These are phyloP conservation scores for Talaromyces verruculosus DNA, from an alignment of 2,329 filamentous ascomycete genomes.

Conservation along the genomic window DNA sequence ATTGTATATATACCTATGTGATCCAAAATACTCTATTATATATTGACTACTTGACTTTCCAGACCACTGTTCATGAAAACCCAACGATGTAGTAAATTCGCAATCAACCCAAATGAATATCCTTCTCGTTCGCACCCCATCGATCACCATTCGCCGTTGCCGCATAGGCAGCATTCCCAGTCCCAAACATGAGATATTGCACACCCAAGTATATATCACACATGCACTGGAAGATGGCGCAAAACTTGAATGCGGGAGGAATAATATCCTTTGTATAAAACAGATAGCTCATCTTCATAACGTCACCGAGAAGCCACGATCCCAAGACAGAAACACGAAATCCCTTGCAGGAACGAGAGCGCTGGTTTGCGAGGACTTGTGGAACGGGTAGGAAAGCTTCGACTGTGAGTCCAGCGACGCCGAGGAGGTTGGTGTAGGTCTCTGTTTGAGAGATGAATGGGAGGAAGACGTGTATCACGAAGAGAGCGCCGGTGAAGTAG, in stretches of 20 bases:
- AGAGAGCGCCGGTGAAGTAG: constrained; percentile 52
- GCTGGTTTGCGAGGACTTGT: constrained; percentile 50
- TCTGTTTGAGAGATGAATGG: constrained; percentile 46
- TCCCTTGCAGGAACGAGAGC: constrained; percentile 49
- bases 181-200: constrained; percentile 51
- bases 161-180: constrained; percentile 29
- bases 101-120: constrained; percentile 40
- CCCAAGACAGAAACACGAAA: constrained; percentile 50
- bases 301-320: constrained; percentile 51
- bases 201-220: constrained; percentile 50
- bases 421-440: constrained; percentile 46
- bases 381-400: constrained; percentile 51
- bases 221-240: constrained; percentile 50
- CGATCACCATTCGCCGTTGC: constrained; percentile 29
- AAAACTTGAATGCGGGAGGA: constrained; percentile 51
- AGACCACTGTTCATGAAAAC: background rate
- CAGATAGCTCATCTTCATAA: constrained; percentile 54
- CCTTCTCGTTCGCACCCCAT: constrained; percentile 37
- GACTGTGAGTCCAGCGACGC: constrained; percentile 48
- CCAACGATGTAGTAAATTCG: background rate
- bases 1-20: background rate
- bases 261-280: constrained; percentile 46
- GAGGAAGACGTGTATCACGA: constrained; percentile 56
- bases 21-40: background rate
- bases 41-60: background rate